Evolutionary conservation across 139 green algal genomes (phyloP), one percentile per base, ranked within the genome.

Genomic region (Zygnema circumcarinatum): DNA sequence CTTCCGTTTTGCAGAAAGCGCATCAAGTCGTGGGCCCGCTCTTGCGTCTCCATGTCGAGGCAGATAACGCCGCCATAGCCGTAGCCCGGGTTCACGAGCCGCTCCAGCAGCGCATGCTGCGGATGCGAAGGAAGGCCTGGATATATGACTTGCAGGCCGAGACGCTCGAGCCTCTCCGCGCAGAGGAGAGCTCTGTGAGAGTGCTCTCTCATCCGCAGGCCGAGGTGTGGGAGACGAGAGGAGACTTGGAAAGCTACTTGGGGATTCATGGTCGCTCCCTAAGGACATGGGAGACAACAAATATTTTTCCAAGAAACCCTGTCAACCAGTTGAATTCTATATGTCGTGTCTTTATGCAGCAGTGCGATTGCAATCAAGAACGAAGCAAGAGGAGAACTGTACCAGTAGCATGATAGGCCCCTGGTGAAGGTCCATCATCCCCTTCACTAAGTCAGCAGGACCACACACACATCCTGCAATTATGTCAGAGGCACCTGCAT

Each of bases 201-300:
- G 87, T 96, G 94, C 90, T 96, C 94, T 2, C 82, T 73, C 89
- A 96, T 90, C n/a, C 94, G 84, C 67, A 96, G 83, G 25, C 47
- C 80, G 67, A 96, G 91, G 90, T 96, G 93, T 7, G 94, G 94
- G n/a, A 96, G 80, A n/a, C 94, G 88, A 78, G 95, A 83, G 33
- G 86, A 75, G 39, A 96, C 91, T 89, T 96, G 91, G 0, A 76
- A 89, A 0, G 94, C 94, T 36, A 95, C 90, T 22, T 93, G 90
- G 0, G 94, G 93, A 87, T 96, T 94, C 94, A 96, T 94, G 56
- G 92, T 95, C 52, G 94, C 94, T 0, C 94, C 94, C 69, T 85
- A 62, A 62, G 16, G 16, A 62, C 47, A 62, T 62, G 7, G 16
- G 47, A 25, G 16, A 62, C 47, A 62, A 62, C 47, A 62, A 16